Base-by-base conservation (phyloP, 805 yeast genomes). In the Candida palmyrensis region DNA sequence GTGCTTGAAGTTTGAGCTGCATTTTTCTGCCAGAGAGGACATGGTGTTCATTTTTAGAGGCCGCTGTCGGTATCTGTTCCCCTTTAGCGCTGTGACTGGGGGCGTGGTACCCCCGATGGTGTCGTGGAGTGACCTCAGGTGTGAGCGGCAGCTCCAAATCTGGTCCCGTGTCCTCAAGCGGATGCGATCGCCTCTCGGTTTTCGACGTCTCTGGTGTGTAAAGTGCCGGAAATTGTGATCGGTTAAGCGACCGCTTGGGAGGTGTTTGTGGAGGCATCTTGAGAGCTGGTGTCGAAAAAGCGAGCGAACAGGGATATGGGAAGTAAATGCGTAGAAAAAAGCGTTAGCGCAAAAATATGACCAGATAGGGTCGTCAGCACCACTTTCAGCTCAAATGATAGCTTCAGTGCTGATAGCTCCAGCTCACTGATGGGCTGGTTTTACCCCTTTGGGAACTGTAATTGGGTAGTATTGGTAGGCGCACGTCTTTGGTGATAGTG, bases 241-340 rank as follows among this genome's bases (percentile, higher is more conserved):
- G 29, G 11, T 22, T 18, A 18, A 28, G 20, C 11, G 24, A 24
- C 17, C 30, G 18, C 23, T 28, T 28, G 11, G 13, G 30, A 13
- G 30, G 30, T 8, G 30, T 28, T 14, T 17, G 18, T 18, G 30
- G 30, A n/a, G 30, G n/a, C 30, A 28, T 28, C 9, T 11, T 10
- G 11, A 21, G 27, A 10, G 6, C 27, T 16, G 15, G 27, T 16
- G 12, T 24, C 8, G 14, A 12, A 24, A 24, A 14, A 12, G 12
- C 14, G 27, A 24, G 10, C 14, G 10, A 12, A 10, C 9, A 12
- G 27, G 12, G 27, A 12, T 12, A 24, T 24, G 10, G 27, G 8
- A 16, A 24, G 6, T 24, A 16, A 24, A 24, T 24, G 27, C 14
- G 10, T 24, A 16, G 11, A 12, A 12, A 10, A 24, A 12, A 24